phyloP scores from a whole-genome alignment of 768 basidiomycete species.

The Amanita polypyramis region DNA sequence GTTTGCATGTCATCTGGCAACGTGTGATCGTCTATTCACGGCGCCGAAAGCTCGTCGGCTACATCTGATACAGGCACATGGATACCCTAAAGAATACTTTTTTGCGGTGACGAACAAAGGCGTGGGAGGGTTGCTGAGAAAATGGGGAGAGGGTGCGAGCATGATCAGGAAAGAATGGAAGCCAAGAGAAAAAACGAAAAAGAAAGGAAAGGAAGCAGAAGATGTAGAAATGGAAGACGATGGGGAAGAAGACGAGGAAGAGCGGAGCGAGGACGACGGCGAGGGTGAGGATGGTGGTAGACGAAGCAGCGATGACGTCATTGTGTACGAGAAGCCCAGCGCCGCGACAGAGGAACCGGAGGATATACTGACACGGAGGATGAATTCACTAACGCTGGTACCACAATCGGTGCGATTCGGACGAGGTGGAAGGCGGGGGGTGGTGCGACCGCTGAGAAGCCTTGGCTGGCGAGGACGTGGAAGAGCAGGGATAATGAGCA shows the following conservation, averaged over 20 bases:
- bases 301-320: slow-evolving; percentile 15
- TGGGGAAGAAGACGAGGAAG: slow-evolving; percentile 17
- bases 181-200: slow-evolving; percentile 15
- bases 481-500: slow-evolving; percentile 5
- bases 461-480: slow-evolving; percentile 6
- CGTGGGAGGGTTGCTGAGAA: slow-evolving; percentile 66
- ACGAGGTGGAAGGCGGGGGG: slow-evolving; percentile 47
- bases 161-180: slow-evolving; percentile 71
- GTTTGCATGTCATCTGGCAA: slow-evolving; percentile 72
- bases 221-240: slow-evolving; percentile 14
- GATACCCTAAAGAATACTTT: slow-evolving; percentile 83
- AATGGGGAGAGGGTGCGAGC: slow-evolving; percentile 80
- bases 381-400: slow-evolving; percentile 44
- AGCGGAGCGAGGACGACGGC: slow-evolving; percentile 13
- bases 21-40: slow-evolving; percentile 49
- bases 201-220: slow-evolving; percentile 1
- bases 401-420: slow-evolving; percentile 67
- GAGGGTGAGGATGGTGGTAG: slow-evolving; percentile 9
- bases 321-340: slow-evolving; percentile 15
- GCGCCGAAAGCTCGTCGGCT: slow-evolving; percentile 69
- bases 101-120: slow-evolving; percentile 90
- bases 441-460: slow-evolving; percentile 7
- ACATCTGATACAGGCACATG: slow-evolving; percentile 75
- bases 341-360: slow-evolving; percentile 21
- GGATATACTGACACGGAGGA: slow-evolving; percentile 38